Percentiles rank a stretch among this genome's conserved stretches.
Conservation (phyloP, 1,284 basidiomycete genomes). For the Rhodofomes roseus region DNA sequence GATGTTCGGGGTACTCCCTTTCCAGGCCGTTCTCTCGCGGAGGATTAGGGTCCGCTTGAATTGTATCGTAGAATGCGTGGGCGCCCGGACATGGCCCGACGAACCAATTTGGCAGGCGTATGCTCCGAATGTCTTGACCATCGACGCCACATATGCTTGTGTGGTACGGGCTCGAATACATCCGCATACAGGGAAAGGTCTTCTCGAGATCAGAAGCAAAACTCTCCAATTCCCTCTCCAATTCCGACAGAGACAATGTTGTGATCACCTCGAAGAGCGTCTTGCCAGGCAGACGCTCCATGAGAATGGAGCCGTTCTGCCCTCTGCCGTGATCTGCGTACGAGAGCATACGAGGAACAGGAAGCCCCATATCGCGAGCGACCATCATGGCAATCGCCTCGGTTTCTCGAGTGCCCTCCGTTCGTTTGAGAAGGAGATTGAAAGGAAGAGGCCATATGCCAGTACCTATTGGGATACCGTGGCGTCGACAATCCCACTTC, state of each 20-base stretch:
- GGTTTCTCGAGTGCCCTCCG: constrained; percentile 8
- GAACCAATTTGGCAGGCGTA: too few relatives aligned
- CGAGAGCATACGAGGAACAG: constrained; percentile 14
- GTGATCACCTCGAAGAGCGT: background rate
- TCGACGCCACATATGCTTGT: constrained; percentile 11
- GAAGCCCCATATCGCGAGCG: constrained; percentile 14
- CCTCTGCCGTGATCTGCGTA: constrained; percentile 4
- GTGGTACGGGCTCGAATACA: constrained; percentile 9
- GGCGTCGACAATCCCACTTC: background rate
- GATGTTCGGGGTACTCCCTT: background rate
- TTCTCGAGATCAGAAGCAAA: constrained; percentile 5
- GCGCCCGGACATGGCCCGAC: too few relatives aligned
- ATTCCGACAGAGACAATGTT: background rate
- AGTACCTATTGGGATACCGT: background rate
- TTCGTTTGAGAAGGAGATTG: background rate
- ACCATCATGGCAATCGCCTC: constrained; percentile 15
- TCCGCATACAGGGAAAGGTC: constrained; percentile 9
- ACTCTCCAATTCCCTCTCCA: constrained; percentile 4
- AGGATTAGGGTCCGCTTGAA: too few relatives aligned
- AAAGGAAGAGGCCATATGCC: background rate
- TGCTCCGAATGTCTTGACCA: background rate
- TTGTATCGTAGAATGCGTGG: too few relatives aligned
- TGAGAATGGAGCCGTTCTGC: constrained; percentile 10
- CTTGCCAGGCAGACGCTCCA: constrained; percentile 5
- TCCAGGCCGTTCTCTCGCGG: background rate